Conservation (phyloP, 208 protist species). For the Crithidia acanthocephali region DNA sequence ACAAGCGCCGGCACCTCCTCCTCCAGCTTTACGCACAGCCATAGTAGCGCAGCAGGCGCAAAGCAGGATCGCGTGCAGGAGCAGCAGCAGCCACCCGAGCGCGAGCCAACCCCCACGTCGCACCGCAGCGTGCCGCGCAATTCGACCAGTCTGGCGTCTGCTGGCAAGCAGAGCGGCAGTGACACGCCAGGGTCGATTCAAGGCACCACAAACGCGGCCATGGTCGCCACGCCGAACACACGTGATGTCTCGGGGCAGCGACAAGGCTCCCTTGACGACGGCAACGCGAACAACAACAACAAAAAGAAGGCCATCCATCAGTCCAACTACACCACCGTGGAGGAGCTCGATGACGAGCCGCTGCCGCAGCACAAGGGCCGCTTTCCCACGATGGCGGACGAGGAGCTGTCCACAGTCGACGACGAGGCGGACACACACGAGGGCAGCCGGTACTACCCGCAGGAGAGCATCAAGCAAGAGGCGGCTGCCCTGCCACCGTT, state of each 20-base stretch:
- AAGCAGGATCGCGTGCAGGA: no score
- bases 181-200: background rate
- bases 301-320: conserved; percentile 18
- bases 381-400: background rate
- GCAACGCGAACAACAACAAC: background rate
- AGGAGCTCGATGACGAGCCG: conserved; percentile 21
- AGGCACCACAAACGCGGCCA: conserved; percentile 4
- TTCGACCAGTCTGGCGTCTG: background rate
- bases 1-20: background rate
- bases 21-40: background rate
- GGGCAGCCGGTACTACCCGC: no score
- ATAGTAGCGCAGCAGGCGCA: background rate
- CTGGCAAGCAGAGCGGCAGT: conserved; percentile 10
- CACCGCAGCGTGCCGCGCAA: background rate
- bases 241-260: conserved; percentile 9
- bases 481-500: background rate
- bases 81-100: background rate
- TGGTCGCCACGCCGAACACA: conserved; percentile 15
- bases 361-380: conserved; percentile 12
- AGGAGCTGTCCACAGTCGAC: conserved; percentile 1
- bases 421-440: background rate
- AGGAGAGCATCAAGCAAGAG: conserved; percentile 17
- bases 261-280: background rate
- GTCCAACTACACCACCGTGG: conserved; percentile 21
- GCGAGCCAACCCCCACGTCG: background rate